Percentiles rank a stretch among this genome's conserved stretches.
Conservation (phyloP, 768 basidiomycete genomes). For the Kwoniella sp. region DNA sequence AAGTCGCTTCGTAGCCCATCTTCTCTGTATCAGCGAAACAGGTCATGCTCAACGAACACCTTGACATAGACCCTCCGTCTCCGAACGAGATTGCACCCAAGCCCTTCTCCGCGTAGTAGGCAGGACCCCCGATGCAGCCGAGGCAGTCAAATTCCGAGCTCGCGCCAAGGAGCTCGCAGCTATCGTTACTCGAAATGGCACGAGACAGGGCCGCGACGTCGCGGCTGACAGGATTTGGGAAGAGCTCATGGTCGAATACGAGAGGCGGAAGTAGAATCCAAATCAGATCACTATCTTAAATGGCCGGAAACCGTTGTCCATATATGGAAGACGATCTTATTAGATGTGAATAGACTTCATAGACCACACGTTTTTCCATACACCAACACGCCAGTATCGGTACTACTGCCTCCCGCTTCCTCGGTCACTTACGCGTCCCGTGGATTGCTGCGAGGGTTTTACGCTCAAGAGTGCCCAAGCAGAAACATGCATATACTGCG, state of each 20-base stretch:
- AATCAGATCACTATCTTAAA: too few relatives aligned
- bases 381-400: too few relatives aligned
- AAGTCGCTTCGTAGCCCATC: not conserved
- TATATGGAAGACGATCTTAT: too few relatives aligned
- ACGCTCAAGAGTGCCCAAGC: too few relatives aligned
- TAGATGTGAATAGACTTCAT: too few relatives aligned
- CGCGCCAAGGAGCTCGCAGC: conserved; percentile 14
- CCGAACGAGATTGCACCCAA: conserved; percentile 17
- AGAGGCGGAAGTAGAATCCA: not conserved
- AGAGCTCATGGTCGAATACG: conserved; percentile 1
- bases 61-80: conserved; percentile 11
- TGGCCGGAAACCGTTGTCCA: too few relatives aligned
- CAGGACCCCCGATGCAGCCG: not conserved
- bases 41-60: not conserved
- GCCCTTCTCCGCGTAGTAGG: conserved; percentile 21
- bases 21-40: not conserved
- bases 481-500: too few relatives aligned
- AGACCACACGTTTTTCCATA: too few relatives aligned
- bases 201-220: conserved; percentile 13
- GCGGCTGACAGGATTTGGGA: conserved; percentile 21
- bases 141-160: conserved; percentile 5
- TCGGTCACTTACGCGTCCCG: too few relatives aligned
- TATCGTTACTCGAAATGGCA: conserved; percentile 7
- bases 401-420: too few relatives aligned
- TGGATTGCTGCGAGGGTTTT: too few relatives aligned